phyloP scores from a whole-genome alignment of 1,284 basidiomycete genomes.

The Naganishia cerealis region DNA sequence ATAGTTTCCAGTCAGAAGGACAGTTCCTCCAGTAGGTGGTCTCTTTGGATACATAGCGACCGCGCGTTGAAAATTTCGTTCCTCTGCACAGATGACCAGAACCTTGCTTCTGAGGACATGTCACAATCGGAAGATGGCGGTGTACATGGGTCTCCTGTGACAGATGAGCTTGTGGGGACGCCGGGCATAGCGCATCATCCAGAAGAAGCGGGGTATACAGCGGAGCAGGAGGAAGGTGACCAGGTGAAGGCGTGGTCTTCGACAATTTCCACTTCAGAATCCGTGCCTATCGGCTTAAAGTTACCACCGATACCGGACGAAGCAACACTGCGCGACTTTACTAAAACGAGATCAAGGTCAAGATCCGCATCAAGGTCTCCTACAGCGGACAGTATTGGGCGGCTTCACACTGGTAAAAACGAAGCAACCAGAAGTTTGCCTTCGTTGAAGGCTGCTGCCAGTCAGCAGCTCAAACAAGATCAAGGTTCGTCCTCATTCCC shows the following conservation, averaged over 20 bases:
- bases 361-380: constrained; percentile 23
- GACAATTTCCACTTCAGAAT: constrained; percentile 16
- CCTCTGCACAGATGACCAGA: not conserved
- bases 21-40: not conserved
- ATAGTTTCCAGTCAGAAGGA: not conserved
- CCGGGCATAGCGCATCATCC: not conserved
- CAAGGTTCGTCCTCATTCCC: not conserved
- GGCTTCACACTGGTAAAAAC: not conserved
- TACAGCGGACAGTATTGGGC: not conserved
- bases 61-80: not conserved
- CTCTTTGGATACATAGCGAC: not conserved
- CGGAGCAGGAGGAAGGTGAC: not conserved
- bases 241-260: constrained; percentile 16
- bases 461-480: constrained; percentile 1
- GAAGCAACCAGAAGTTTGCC: constrained; percentile 15
- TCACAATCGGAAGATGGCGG: not conserved
- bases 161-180: constrained; percentile 19
- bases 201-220: not conserved
- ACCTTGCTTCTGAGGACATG: not conserved
- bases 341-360: constrained; percentile 10
- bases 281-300: constrained; percentile 5
- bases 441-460: constrained; percentile 6
- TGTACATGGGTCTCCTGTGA: not conserved
- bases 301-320: constrained; percentile 25
- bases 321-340: constrained; percentile 4